Evolutionary conservation across 1,139 yeast species (phyloP).

Genomic region (Wickerhamomyces sp.): DNA sequence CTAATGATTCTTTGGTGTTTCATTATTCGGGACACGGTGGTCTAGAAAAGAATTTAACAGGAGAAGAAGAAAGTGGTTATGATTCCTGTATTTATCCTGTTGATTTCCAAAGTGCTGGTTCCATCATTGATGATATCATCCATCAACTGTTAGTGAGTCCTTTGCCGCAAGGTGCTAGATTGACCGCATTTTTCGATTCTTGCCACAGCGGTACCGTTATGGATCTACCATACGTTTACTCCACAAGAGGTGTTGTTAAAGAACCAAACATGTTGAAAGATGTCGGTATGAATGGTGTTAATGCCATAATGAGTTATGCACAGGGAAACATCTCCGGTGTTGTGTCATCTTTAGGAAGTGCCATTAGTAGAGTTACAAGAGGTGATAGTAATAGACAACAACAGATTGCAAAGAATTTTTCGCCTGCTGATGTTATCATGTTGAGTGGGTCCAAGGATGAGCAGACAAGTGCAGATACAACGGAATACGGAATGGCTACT

Average conservation of each 20-base stretch:
- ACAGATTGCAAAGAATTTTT: conserved; percentile 54
- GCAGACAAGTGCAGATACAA: conserved; percentile 46
- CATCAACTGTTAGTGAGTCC: conserved; percentile 78
- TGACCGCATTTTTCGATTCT: conserved; percentile 86
- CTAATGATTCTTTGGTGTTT: conserved; percentile 82
- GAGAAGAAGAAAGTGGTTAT: conserved; percentile 86
- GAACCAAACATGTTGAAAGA: conserved; percentile 87
- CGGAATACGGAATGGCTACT: conserved; percentile 69
- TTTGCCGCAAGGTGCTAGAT: conserved; percentile 75
- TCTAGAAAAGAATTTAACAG: conserved; percentile 68
- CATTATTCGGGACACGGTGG: conserved; percentile 97
- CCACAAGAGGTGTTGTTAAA: conserved; percentile 86
- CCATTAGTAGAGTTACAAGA: conserved; percentile 26
- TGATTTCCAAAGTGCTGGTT: conserved; percentile 72
- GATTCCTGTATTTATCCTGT: conserved; percentile 92
- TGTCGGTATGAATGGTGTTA: conserved; percentile 74
- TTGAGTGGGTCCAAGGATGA: conserved; percentile 89
- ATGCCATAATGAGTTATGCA: conserved; percentile 60
- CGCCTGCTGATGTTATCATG: conserved; percentile 85
- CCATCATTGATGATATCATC: conserved; percentile 78
- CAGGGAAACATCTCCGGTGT: conserved; percentile 63
- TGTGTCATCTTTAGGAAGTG: conserved; percentile 35
- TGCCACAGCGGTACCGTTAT: conserved; percentile 92
- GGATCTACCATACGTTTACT: conserved; percentile 84
- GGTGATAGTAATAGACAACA: conserved; percentile 27